Conservation (phyloP, 1,284 basidiomycete genomes). For the Afroboletus lepidellus region DNA sequence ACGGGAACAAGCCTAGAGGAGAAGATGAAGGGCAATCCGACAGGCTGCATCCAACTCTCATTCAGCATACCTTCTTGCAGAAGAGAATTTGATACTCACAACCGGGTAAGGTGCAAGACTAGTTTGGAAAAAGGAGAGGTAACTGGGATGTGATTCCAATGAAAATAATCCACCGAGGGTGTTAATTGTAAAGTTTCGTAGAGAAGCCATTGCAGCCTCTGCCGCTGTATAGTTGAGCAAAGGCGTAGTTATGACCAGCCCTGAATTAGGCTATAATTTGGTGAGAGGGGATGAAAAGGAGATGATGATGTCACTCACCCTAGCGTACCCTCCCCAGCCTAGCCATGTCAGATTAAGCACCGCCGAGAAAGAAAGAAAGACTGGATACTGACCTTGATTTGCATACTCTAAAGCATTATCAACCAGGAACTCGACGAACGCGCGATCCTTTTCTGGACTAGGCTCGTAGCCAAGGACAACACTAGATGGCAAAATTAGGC, state of each 20-base stretch:
- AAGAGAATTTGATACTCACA: not conserved
- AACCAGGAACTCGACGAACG: not conserved
- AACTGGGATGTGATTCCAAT: not conserved
- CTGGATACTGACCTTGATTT: not conserved
- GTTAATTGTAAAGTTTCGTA: not conserved
- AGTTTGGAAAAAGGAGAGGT: not conserved
- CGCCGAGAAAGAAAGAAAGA: not conserved
- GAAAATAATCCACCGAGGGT: not conserved
- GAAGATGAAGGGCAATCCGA: not conserved
- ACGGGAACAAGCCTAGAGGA: not conserved
- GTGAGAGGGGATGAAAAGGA: not conserved
- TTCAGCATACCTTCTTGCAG: not conserved
- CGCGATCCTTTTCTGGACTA: not conserved
- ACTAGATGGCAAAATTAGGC: not conserved
- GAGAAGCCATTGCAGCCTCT: not conserved
- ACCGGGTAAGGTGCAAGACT: not conserved
- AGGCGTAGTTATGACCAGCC: not conserved
- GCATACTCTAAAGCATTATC: not conserved
- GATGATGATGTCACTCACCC: not conserved
- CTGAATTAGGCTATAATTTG: not conserved
- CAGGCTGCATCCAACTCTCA: not conserved
- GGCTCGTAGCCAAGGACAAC: not conserved
- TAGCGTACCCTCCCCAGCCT: not conserved
- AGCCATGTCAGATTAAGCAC: not conserved
- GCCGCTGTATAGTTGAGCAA: not conserved